These are phyloP conservation scores for Austroboletus niveus DNA, from an alignment of 1,284 basidiomycete genomes.

Conservation along the genomic window DNA sequence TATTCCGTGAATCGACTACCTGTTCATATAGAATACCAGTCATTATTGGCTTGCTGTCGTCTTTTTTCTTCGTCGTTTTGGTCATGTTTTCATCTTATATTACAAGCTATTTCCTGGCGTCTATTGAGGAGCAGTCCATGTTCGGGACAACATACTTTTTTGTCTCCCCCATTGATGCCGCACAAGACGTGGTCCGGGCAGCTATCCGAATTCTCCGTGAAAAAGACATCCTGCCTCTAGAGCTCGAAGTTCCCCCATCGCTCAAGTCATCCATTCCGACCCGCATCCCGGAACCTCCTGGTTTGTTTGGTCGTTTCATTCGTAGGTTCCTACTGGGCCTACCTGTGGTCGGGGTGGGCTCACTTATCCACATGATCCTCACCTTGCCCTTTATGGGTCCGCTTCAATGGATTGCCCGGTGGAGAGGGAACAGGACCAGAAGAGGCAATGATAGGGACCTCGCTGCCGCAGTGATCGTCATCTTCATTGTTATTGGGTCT, in stretches of 20 bases:
- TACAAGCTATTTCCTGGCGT: slow-evolving; percentile 61
- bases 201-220: slow-evolving; percentile 65
- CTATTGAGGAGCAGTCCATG: slow-evolving; percentile 33
- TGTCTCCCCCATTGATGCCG: slow-evolving; percentile 56
- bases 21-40: slow-evolving; percentile 41
- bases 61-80: slow-evolving; percentile 61
- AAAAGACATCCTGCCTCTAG: slow-evolving; percentile 44
- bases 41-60: slow-evolving; percentile 61
- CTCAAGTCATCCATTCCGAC: slow-evolving; percentile 12
- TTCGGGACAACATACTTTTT: slow-evolving; percentile 49
- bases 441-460: slow-evolving; percentile 55
- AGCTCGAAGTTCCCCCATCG: slow-evolving; percentile 31
- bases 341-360: slow-evolving; percentile 74
- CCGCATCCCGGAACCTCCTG: slow-evolving; percentile 17
- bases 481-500: slow-evolving; percentile 62
- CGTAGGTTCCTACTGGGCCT: slow-evolving; percentile 71
- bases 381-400: slow-evolving; percentile 60
- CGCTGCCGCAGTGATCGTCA: slow-evolving; percentile 60
- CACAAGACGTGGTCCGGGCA: slow-evolving; percentile 60
- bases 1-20: not conserved
- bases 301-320: slow-evolving; percentile 54
- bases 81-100: slow-evolving; percentile 71
- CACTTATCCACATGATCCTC: slow-evolving; percentile 66
- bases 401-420: slow-evolving; percentile 64
- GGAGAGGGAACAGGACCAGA: slow-evolving; percentile 54